A percentile compares a stretch with the other conserved stretches of the same genome.
These are phyloP conservation scores for Fraxinus albicans DNA, from an alignment of 305 asterid species.

Conservation along the genomic window DNA sequence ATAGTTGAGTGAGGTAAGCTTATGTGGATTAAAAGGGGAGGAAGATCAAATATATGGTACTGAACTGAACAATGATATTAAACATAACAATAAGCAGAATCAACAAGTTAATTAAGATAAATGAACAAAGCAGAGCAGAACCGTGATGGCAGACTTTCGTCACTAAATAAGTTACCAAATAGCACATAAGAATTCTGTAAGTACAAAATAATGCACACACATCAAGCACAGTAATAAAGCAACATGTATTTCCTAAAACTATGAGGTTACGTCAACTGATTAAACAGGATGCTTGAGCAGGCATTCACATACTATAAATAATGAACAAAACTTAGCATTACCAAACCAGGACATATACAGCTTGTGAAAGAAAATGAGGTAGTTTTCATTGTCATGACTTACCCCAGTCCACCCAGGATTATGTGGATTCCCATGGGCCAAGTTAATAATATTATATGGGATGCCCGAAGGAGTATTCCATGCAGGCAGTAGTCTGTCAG, in stretches of 20 bases:
- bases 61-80: neutral
- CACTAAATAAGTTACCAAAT: neutral
- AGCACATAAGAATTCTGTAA: neutral
- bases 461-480: slow-evolving; percentile 92
- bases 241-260: neutral
- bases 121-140: neutral
- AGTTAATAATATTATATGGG: slow-evolving; percentile 82
- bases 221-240: neutral
- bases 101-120: neutral
- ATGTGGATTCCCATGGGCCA: slow-evolving; percentile 83
- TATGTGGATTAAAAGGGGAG: neutral
- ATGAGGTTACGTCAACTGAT: neutral
- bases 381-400: slow-evolving; percentile 28
- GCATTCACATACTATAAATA: neutral
- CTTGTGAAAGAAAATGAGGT: slow-evolving; percentile 3
- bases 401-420: slow-evolving; percentile 99
- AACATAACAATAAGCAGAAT: neutral
- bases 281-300: neutral
- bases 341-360: neutral
- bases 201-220: neutral
- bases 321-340: neutral
- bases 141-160: neutral
- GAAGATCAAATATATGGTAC: neutral
- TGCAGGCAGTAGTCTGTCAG: slow-evolving; percentile 92
- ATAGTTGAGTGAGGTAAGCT: neutral